Percentiles rank a stretch among this genome's conserved stretches.
These are phyloP conservation scores for Strobilomyces confusus DNA, from an alignment of 768 basidiomycete genomes.

Conservation along the genomic window DNA sequence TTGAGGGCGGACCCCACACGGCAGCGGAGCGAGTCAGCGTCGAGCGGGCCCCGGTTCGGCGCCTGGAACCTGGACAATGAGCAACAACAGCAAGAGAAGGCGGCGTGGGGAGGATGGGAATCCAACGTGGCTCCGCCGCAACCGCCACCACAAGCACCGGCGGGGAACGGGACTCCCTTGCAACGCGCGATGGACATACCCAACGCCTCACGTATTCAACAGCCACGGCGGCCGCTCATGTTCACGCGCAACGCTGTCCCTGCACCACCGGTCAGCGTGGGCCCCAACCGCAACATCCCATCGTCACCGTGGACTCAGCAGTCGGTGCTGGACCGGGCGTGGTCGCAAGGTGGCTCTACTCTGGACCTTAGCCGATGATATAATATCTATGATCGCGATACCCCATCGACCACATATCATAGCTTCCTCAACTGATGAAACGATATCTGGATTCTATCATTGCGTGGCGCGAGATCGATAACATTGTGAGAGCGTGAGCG, in stretches of 20 bases:
- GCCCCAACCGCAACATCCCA: slow-evolving; percentile 37
- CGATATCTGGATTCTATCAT: slow-evolving; percentile 15
- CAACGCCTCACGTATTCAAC: slow-evolving; percentile 49
- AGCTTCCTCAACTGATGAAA: neutral
- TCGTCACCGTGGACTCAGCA: slow-evolving; percentile 40
- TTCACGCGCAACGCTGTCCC: slow-evolving; percentile 39
- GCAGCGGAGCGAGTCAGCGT: slow-evolving; percentile 27
- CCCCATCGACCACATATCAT: neutral
- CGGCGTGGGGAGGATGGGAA: slow-evolving; percentile 28
- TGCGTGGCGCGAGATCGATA: slow-evolving; percentile 4
- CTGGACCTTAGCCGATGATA: slow-evolving; percentile 38
- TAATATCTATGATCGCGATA: slow-evolving; percentile 7
- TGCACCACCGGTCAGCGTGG: slow-evolving; percentile 32
- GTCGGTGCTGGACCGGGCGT: slow-evolving; percentile 40
- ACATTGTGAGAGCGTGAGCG: neutral
- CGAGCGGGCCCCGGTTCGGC: slow-evolving; percentile 20
- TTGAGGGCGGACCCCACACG: slow-evolving; percentile 19
- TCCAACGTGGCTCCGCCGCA: slow-evolving; percentile 21
- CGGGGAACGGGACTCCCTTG: slow-evolving; percentile 29
- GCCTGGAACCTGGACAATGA: slow-evolving; percentile 31
- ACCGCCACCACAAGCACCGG: slow-evolving; percentile 30
- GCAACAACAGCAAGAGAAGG: slow-evolving; percentile 22
- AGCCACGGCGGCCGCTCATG: slow-evolving; percentile 55
- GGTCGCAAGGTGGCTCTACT: slow-evolving; percentile 38
- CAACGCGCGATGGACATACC: slow-evolving; percentile 51